These are phyloP conservation scores for Verbascum thapsus DNA, from an alignment of 257 asterid species.

Conservation along the genomic window DNA sequence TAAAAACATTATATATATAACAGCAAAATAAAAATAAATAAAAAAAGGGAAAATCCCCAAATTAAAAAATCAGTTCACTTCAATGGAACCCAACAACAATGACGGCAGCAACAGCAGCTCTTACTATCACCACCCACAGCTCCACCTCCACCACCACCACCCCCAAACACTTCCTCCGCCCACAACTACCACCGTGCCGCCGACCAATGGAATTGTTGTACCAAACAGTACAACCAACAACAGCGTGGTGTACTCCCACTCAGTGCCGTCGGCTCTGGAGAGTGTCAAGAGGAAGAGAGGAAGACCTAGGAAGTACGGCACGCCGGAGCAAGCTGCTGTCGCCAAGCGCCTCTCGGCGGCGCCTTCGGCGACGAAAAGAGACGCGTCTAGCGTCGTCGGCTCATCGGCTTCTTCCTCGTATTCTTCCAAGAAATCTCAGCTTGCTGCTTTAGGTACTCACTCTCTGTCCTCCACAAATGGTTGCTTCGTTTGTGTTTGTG, in stretches of 20 bases:
- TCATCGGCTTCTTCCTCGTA: slow-evolving; percentile 32
- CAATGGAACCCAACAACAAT: slow-evolving; percentile 30
- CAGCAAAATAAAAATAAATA: neutral
- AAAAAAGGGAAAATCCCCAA: neutral
- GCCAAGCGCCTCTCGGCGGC: slow-evolving; percentile 33
- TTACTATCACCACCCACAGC: slow-evolving; percentile 26
- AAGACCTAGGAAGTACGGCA: slow-evolving; percentile 35
- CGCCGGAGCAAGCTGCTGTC: slow-evolving; percentile 40
- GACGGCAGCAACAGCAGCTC: slow-evolving; percentile 22
- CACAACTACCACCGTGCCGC: neutral
- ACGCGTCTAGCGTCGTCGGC: slow-evolving; percentile 22
- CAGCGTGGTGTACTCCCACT: slow-evolving; percentile 22
- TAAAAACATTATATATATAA: too few relatives aligned
- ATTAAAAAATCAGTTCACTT: neutral
- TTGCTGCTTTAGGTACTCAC: slow-evolving; percentile 38
- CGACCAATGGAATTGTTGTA: slow-evolving; percentile 24
- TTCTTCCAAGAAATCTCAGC: slow-evolving; percentile 44
- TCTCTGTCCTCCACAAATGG: neutral
- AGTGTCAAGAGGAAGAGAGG: slow-evolving; percentile 34
- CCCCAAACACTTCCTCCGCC: too few relatives aligned
- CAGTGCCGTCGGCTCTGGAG: slow-evolving; percentile 27
- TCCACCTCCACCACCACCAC: slow-evolving; percentile 5
- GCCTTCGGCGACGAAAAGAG: slow-evolving; percentile 44
- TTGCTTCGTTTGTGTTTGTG: too few relatives aligned
- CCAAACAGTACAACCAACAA: slow-evolving; percentile 14